Base-by-base conservation (phyloP, 179 eudicot genomes). In the Corrigiola litoralis region DNA sequence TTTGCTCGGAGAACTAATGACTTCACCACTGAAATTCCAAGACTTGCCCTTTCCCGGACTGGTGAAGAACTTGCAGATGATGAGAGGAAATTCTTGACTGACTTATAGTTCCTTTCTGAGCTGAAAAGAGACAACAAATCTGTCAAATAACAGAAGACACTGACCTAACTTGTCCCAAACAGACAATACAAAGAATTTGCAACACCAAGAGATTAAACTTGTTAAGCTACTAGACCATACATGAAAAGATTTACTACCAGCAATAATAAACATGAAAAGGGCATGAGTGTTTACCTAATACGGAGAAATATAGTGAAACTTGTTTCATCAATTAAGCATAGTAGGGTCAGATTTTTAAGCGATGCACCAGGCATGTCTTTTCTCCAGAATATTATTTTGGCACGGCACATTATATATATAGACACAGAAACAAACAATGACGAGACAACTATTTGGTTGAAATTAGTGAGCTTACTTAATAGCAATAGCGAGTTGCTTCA, bases 21-120 rank as follows among this genome's bases (percentile, higher is more conserved):
- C 71, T 82, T 92, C 71, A 92, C 78, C 2, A 91, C 96, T 67
- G 96, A 89, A 61, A 92, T 63, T 68, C 86, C 70, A 72, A 83
- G 60, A 75, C 87, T 75, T 59, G 98, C 90, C 67, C 87, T 85
- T 80, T 92, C 96, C 68, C 87, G 75, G 51, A 89, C 89, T 25
- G 98, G 98, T 53, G 98, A 92, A 63, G 98, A 92, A 63, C 74
- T 84, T 69, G 83, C 73, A 51, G 98, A 84, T 38, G 92, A 80
- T 28, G 80, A 71, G 51, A 89, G 77, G 54, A 92, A 79, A 65
- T 87, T 90, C 72, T 75, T 87, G 65, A 92, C 84, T 25, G 96
- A 79, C 67, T 65, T 84, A 68, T 50, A 69, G 37, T 78, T 79
- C 73, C 72, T 78, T 50, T 87, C 97, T 66, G 87, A 86, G 61